Base-by-base conservation (phyloP, 345 rosid species). In the Hibiscus mutabilis region DNA sequence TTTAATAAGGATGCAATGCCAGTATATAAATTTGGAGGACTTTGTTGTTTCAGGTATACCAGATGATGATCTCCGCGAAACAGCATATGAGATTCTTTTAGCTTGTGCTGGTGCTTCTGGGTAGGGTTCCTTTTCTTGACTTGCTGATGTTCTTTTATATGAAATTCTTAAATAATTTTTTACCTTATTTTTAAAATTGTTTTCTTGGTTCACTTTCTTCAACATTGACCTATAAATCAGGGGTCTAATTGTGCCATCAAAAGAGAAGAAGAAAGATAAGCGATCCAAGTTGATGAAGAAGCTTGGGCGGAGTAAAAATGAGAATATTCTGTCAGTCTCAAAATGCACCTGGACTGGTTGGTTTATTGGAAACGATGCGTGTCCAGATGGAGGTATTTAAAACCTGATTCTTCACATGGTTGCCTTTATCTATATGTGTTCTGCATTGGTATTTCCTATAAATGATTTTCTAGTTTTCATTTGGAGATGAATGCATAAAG, bases 51-150 rank as follows among this genome's bases (percentile, higher is more conserved):
- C 83, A 95, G 99, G 97, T 77, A 85, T 89, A 33, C 81, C 87
- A 24, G 98, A 89, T 79, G 99, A 95, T 40, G 99, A 95, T 80
- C 89, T 92, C 33, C 94, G 98, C 13, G 98, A 95, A 81, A 89
- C 96, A 71, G 97, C 99, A 31, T 95, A 87, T 64, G 98, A 95
- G 84, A 79, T 90, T 80, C 92, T 95, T 60, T 79, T 95, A 85
- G 96, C 97, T 35, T 92, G 97, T 77, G 99, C 99, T 73, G 99
- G 99, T 69, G 93, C 99, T 66, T 75, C 98, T 57, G 98, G 99
- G 99, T 95, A 84, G 75, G 77, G 52, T 70, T 37, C 40, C 68
- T 60, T 68, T 66, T 56, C 35, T 15, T 12, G 70, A 69, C 29
- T 49, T 52, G 63, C 68, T 64, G 42, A 56, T 69, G 62, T 29